Evolutionary conservation across 768 basidiomycete species (phyloP).

Genomic region (Psilocybe tampanensis): DNA sequence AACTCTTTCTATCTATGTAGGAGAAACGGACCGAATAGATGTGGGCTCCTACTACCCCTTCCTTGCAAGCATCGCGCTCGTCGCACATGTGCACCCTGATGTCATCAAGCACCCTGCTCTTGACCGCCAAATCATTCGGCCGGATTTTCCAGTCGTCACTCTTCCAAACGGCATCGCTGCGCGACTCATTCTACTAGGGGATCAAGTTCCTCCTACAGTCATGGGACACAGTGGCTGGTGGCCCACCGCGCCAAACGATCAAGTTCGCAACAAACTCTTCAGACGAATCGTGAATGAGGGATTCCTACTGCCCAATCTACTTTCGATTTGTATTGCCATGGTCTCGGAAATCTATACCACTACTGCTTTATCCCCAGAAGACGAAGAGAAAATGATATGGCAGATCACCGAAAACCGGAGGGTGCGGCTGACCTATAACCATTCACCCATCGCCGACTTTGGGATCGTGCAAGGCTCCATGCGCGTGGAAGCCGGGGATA

Average conservation of each 20-base stretch:
- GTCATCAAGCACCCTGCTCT: slow-evolving; percentile 25
- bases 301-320: slow-evolving; percentile 32
- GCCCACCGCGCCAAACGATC: slow-evolving; percentile 27
- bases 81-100: slow-evolving; percentile 17
- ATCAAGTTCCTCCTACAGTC: slow-evolving; percentile 10
- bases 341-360: slow-evolving; percentile 32
- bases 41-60: slow-evolving; percentile 34
- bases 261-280: slow-evolving; percentile 29
- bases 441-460: slow-evolving; percentile 45
- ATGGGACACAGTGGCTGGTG: slow-evolving; percentile 31
- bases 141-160: slow-evolving; percentile 20
- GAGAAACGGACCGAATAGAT: slow-evolving; percentile 37
- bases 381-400: neutral
- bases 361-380: neutral
- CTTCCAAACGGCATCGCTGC: slow-evolving; percentile 29
- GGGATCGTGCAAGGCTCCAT: slow-evolving; percentile 41
- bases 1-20: slow-evolving; percentile 18
- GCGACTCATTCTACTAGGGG: slow-evolving; percentile 32
- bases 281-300: slow-evolving; percentile 36
- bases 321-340: slow-evolving; percentile 34
- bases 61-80: slow-evolving; percentile 30
- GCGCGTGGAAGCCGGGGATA: slow-evolving; percentile 35
- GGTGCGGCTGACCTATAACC: neutral
- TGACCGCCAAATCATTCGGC: slow-evolving; percentile 27
- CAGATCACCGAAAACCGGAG: neutral